These are phyloP conservation scores for Viridothelium virens DNA, from an alignment of 495 filamentous ascomycete species.

Conservation along the genomic window DNA sequence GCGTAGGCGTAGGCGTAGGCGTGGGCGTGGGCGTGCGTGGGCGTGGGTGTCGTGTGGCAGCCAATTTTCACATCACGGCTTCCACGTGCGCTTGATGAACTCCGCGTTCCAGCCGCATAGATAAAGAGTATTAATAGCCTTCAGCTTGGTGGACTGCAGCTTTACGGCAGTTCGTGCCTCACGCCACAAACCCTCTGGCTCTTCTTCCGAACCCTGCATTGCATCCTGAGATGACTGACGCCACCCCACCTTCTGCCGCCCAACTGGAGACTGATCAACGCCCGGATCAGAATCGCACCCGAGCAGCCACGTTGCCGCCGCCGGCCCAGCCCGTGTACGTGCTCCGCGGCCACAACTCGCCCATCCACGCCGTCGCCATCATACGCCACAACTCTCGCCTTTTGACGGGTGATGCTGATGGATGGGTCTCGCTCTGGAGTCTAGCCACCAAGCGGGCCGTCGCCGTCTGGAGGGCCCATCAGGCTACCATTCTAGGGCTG, in stretches of 20 bases:
- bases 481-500: constrained; percentile 66
- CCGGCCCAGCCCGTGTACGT: constrained; percentile 74
- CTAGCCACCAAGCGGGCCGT: constrained; percentile 70
- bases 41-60: too few relatives aligned
- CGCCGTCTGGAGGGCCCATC: constrained; percentile 82
- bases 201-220: constrained; percentile 8
- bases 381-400: constrained; percentile 66
- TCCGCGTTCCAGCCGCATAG: background rate
- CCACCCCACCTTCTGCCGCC: background rate
- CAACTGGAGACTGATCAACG: background rate
- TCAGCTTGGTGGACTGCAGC: background rate
- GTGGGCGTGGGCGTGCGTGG: too few relatives aligned
- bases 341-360: constrained; percentile 74
- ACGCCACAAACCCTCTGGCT: background rate
- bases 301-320: constrained; percentile 27
- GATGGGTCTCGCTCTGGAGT: constrained; percentile 83
- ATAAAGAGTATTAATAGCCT: background rate
- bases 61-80: background rate
- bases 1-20: too few relatives aligned
- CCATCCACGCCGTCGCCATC: constrained; percentile 73
- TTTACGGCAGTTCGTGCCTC: background rate
- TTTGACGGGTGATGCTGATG: constrained; percentile 80
- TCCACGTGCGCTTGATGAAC: background rate
- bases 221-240: constrained; percentile 4
- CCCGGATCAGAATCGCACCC: background rate